Percentiles rank a stretch among this genome's conserved stretches.
Evolutionary conservation across 139 green algal genomes (phyloP).

Genomic region (Closterium sp.): DNA sequence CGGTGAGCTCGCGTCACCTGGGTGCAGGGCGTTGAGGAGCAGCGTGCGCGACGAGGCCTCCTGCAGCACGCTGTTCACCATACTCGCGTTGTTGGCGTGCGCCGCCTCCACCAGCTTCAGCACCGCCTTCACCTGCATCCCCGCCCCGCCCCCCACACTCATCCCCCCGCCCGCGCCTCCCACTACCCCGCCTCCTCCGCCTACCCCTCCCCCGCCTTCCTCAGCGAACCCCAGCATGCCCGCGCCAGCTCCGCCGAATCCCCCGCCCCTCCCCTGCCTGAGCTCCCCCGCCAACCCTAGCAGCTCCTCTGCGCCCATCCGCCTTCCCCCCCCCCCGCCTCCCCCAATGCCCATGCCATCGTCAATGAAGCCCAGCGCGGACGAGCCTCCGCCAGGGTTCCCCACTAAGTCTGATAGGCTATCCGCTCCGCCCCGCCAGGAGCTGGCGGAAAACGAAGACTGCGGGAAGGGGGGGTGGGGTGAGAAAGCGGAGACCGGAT

Average conservation of each 20-base stretch:
- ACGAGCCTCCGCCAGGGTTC: not conserved
- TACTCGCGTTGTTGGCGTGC: not conserved
- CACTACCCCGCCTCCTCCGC: not conserved
- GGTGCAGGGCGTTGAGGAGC: not conserved
- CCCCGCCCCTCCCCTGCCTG: not conserved
- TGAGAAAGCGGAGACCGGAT: not conserved
- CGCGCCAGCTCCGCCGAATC: not conserved
- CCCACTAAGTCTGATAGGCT: not conserved
- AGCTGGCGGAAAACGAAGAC: not conserved
- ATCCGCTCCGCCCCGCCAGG: not conserved
- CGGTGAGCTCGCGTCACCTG: too few relatives aligned
- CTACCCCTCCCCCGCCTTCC: not conserved
- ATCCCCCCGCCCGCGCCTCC: not conserved
- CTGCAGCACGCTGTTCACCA: not conserved
- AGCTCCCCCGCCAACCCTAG: not conserved
- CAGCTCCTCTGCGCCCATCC: not conserved
- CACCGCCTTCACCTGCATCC: not conserved
- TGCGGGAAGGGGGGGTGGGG: not conserved
- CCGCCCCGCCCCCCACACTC: not conserved
- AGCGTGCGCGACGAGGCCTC: not conserved
- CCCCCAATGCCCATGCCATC: not conserved
- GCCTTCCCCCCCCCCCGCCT: not conserved
- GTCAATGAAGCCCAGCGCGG: not conserved
- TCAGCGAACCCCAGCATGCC: not conserved
- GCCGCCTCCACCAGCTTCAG: not conserved